These are phyloP conservation scores for Cyclostephanos tholiformis DNA, from an alignment of 108 stramenopile genomes.

Conservation along the genomic window DNA sequence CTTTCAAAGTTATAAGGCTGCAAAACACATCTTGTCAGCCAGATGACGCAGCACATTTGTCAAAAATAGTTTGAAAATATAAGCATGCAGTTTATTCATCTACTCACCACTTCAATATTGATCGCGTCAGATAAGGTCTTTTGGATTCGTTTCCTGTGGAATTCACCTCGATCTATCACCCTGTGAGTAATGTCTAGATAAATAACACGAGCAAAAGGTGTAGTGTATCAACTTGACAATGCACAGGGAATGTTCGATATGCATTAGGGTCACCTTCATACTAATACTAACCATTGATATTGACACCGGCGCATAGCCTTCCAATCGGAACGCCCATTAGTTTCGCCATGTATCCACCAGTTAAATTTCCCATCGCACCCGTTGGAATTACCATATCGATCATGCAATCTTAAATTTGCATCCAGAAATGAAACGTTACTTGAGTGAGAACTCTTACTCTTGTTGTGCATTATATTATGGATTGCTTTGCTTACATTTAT, in stretches of 20 bases:
- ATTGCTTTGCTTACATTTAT: slow-evolving; percentile 19
- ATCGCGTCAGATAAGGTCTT: slow-evolving; percentile 88
- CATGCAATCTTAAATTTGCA: slow-evolving; percentile 13
- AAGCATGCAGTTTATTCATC: neutral
- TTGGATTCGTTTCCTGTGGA: slow-evolving; percentile 60
- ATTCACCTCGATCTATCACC: slow-evolving; percentile 61
- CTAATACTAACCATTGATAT: slow-evolving; percentile 64
- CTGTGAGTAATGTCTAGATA: slow-evolving; percentile 63
- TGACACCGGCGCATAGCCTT: slow-evolving; percentile 65
- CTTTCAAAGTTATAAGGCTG: slow-evolving; percentile 91
- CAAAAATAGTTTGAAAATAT: neutral
- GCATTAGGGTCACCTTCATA: neutral
- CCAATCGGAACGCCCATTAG: slow-evolving; percentile 81
- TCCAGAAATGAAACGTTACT: slow-evolving; percentile 1
- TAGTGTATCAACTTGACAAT: neutral
- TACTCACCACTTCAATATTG: slow-evolving; percentile 81
- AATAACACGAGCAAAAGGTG: neutral
- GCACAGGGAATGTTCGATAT: neutral
- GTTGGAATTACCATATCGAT: slow-evolving; percentile 86
- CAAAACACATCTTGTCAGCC: neutral
- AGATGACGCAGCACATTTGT: neutral
- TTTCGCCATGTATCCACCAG: slow-evolving; percentile 78
- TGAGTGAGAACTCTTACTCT: neutral
- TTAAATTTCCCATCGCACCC: slow-evolving; percentile 92
- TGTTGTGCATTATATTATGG: neutral